Evolutionary conservation across 352 stramenopile genomes (phyloP), one percentile per base, ranked within the genome.

Genomic region (Phytophthora hibernalis): DNA sequence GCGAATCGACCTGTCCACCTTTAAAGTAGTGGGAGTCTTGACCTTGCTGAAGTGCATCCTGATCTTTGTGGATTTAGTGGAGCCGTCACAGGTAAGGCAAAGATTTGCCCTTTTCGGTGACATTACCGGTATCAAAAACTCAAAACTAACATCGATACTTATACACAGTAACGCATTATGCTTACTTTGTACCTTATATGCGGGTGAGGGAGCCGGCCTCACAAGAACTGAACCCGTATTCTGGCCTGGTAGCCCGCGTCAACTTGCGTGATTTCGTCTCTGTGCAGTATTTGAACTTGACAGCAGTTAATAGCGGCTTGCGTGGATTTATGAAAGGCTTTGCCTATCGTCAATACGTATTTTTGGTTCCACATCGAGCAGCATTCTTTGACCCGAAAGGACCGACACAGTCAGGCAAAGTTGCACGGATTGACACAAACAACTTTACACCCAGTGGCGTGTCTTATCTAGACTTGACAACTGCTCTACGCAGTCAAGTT

Each of bases 181-280:
- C 76, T 3, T 95, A 90, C 65, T 87, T 95, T n/a, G 61, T 95
- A 16, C 86, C 86, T 10, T 91, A 65, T 59, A 89, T 90, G 79
- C 69, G 74, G 12, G 63, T 85, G 10, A 73, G 72, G 7, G 57
- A 85, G 22, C 55, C 79, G 1, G 61, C 68, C 9, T 71, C 67
- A 0, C 50, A 68, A 35, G 71, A 79, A 20, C 2, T 80, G 21
- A 72, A 69, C 5, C 72, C 83, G 37, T 95, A 90, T 61, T 89
- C 83, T 18, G 84, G 83, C 0, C 22, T 91, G 16, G 52, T 95
- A 1, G 83, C 77, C 3, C 79, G 82, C 0, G 65, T 93, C 1
- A 79, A 95, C 48, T 57, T 92, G 30, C 80, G 80, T 1, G 85
- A 91, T 31, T 90, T 93, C 38, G n/a, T 30, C 15, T 81, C 74